Evolutionary conservation across 441 rosid genomes (phyloP).

Genomic region (Erysimum pusillum): DNA sequence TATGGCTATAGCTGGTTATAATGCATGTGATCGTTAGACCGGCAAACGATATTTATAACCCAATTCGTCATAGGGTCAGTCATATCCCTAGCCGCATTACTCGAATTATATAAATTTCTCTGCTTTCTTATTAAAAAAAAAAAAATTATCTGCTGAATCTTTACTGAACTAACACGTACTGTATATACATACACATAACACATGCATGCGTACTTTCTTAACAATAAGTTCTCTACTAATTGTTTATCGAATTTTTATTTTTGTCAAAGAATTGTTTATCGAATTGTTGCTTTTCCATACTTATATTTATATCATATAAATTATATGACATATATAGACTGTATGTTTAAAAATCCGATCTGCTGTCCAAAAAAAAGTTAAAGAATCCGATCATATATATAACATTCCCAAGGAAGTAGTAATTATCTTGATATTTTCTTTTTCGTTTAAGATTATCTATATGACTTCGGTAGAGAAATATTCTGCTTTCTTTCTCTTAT

Average conservation of each 20-base stretch:
- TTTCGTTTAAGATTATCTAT: no score
- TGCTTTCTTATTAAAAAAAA: no score
- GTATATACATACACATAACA: neutral
- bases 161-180: neutral
- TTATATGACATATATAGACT: neutral
- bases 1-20: slow-evolving; percentile 10
- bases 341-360: neutral
- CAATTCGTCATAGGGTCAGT: neutral
- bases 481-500: neutral
- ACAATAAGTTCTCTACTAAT: neutral
- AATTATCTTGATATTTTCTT: neutral
- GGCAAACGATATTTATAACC: neutral
- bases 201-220: slow-evolving; percentile 21
- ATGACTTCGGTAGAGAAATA: neutral
- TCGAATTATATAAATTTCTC: neutral
- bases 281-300: slow-evolving; percentile 3
- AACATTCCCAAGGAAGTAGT: neutral
- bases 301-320: no score
- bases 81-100: slow-evolving; percentile 4
- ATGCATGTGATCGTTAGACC: neutral
- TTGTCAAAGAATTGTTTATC: slow-evolving; percentile 9
- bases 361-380: neutral
- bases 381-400: neutral
- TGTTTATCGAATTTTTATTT: slow-evolving; percentile 17
- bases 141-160: no score